Conservation (phyloP, 495 filamentous ascomycete genomes). For the Astrocystis sublimbata region DNA sequence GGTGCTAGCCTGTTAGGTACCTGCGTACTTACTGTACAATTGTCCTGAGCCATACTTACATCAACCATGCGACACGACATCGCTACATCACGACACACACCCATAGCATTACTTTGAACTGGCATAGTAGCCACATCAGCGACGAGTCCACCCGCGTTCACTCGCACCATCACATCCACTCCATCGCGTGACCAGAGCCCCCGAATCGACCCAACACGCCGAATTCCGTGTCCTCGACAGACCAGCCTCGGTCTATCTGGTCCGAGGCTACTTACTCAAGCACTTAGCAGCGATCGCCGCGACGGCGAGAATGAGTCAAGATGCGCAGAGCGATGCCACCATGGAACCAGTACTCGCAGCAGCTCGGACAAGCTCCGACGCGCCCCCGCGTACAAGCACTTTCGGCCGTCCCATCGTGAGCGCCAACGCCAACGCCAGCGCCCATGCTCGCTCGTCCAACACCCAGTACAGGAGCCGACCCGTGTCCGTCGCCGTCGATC, state of each 20-base stretch:
- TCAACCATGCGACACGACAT: conserved; percentile 13
- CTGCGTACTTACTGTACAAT: conserved; percentile 2
- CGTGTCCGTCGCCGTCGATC: conserved; percentile 82
- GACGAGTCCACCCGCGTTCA: not conserved
- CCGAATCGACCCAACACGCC: not conserved
- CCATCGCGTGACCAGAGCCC: not conserved
- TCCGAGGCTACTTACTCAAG: too few species aligned
- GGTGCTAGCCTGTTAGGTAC: not conserved
- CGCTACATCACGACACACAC: not conserved
- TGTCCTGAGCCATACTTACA: conserved; percentile 1
- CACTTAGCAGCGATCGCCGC: conserved; percentile 27
- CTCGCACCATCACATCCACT: not conserved
- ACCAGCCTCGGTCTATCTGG: not conserved
- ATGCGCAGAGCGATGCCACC: conserved; percentile 38
- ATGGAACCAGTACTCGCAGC: conserved; percentile 39
- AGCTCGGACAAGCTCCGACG: conserved; percentile 19
- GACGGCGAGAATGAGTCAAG: conserved; percentile 46
- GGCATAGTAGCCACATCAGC: not conserved
- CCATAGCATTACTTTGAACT: conserved; percentile 6
- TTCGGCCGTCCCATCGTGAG: conserved; percentile 15
- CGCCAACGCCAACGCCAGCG: conserved; percentile 15
- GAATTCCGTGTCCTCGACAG: not conserved
- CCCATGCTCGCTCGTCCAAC: conserved; percentile 24
- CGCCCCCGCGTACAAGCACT: conserved; percentile 20
- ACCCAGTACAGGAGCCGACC: conserved; percentile 53